These are phyloP conservation scores for Cicer chorassanicum DNA, from an alignment of 306 rosid genomes.

Conservation along the genomic window DNA sequence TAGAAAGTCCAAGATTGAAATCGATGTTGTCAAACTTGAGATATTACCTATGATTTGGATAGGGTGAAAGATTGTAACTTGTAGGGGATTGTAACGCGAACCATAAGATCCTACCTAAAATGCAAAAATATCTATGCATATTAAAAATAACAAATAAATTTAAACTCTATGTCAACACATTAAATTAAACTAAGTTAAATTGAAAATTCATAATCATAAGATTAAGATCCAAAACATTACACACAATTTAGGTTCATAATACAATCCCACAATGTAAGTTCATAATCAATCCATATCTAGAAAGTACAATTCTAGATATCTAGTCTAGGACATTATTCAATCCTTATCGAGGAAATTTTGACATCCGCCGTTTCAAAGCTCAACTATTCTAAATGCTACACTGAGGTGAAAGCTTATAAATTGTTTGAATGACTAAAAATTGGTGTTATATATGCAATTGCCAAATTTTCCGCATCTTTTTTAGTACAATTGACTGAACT, in stretches of 20 bases:
- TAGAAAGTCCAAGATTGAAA: background rate
- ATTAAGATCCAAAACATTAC: background rate
- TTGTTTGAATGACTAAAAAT: background rate
- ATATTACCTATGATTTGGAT: background rate
- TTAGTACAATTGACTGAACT: constrained; percentile 4
- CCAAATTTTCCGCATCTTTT: background rate
- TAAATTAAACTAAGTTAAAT: background rate
- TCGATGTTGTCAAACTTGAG: constrained; percentile 1
- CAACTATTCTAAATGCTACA: background rate
- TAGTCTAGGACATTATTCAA: background rate
- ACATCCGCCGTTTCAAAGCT: background rate
- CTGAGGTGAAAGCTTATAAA: constrained; percentile 15
- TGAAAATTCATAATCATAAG: background rate
- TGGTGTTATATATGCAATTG: constrained; percentile 17
- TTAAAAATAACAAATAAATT: background rate
- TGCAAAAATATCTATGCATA: background rate
- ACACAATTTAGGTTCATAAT: background rate
- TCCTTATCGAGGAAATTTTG: background rate
- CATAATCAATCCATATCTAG: background rate
- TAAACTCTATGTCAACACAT: background rate
- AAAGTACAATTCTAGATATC: background rate
- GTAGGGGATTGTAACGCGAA: background rate
- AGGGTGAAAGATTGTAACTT: background rate
- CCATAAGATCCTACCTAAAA: background rate
- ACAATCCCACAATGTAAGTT: background rate